These are phyloP conservation scores for Catunica adiposa DNA, from an alignment of 2,329 filamentous ascomycete genomes.

Conservation along the genomic window DNA sequence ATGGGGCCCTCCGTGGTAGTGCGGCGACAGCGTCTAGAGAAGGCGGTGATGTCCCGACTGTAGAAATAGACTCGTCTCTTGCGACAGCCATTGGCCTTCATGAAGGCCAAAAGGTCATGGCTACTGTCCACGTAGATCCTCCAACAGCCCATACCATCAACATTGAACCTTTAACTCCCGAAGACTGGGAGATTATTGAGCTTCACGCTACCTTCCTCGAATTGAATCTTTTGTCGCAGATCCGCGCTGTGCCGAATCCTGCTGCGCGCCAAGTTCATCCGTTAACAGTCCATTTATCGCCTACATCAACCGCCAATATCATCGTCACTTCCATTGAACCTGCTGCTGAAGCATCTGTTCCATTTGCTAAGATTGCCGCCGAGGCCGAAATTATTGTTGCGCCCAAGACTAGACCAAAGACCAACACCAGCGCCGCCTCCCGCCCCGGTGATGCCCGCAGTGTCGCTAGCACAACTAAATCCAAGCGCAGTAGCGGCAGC, in stretches of 20 bases:
- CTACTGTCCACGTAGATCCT: constrained; percentile 68
- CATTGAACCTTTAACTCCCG: constrained; percentile 85
- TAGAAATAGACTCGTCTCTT: constrained; percentile 80
- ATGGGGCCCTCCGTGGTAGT: constrained; percentile 41
- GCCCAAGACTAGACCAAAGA: constrained; percentile 68
- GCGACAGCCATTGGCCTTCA: constrained; percentile 58
- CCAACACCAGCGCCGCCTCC: constrained; percentile 25
- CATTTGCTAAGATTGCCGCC: constrained; percentile 82
- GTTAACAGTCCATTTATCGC: constrained; percentile 80
- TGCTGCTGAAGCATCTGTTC: constrained; percentile 22
- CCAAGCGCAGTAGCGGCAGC: constrained; percentile 61
- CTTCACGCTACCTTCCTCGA: constrained; percentile 91
- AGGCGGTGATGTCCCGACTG: constrained; percentile 59
- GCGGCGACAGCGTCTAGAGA: constrained; percentile 27
- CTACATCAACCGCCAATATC: constrained; percentile 88
- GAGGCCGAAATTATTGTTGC: constrained; percentile 96
- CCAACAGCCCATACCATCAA: constrained; percentile 86
- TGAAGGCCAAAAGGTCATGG: constrained; percentile 65
- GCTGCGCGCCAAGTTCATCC: constrained; percentile 48
- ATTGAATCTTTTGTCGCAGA: constrained; percentile 80
- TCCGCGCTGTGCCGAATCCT: constrained; percentile 84
- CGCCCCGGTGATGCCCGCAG: constrained; percentile 53
- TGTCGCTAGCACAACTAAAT: constrained; percentile 61
- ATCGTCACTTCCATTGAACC: constrained; percentile 72
- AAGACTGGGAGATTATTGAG: constrained; percentile 98